Conservation (phyloP, 805 yeast genomes). For the Lachancea cidri region DNA sequence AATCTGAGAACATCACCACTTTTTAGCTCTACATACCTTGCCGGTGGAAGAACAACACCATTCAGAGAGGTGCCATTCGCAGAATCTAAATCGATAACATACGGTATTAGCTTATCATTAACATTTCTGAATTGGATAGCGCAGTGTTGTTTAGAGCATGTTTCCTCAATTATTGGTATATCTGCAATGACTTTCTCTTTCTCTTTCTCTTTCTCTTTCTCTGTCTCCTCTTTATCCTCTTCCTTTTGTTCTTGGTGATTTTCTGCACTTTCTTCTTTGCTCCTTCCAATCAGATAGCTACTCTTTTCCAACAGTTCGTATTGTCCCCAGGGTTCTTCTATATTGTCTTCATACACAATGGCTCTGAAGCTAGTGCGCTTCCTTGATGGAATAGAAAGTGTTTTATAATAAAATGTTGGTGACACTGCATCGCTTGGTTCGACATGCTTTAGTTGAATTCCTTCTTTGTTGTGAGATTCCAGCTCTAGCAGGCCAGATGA, state of each 20-base stretch:
- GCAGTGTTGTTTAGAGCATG: conserved; percentile 46
- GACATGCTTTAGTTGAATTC: conserved; percentile 35
- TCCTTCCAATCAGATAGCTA: conserved; percentile 36
- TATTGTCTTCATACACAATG: conserved; percentile 27
- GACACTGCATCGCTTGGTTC: conserved; percentile 33
- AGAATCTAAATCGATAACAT: conserved; percentile 43
- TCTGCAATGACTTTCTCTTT: conserved; percentile 32
- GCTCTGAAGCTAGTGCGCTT: conserved; percentile 25
- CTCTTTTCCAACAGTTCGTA: conserved; percentile 26
- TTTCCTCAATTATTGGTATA: conserved; percentile 32
- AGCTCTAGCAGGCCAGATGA: conserved; percentile 41
- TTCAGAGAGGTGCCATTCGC: conserved; percentile 45
- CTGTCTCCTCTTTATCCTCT: conserved; percentile 2
- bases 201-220: conserved; percentile 8
- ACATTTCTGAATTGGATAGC: conserved; percentile 41
- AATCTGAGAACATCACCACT: conserved; percentile 39
- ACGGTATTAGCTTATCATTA: conserved; percentile 28
- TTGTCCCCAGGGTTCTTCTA: conserved; percentile 20
- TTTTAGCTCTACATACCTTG: conserved; percentile 39
- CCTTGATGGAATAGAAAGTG: conserved; percentile 14
- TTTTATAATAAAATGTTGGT: conserved; percentile 21
- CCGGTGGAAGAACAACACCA: conserved; percentile 35
- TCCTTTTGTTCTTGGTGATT: no score
- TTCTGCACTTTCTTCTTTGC: conserved; percentile 9
- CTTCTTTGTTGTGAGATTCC: conserved; percentile 35